Base-by-base conservation (phyloP, 2,329 filamentous ascomycete genomes). In the Arthrobotrys pseudoclavata region DNA sequence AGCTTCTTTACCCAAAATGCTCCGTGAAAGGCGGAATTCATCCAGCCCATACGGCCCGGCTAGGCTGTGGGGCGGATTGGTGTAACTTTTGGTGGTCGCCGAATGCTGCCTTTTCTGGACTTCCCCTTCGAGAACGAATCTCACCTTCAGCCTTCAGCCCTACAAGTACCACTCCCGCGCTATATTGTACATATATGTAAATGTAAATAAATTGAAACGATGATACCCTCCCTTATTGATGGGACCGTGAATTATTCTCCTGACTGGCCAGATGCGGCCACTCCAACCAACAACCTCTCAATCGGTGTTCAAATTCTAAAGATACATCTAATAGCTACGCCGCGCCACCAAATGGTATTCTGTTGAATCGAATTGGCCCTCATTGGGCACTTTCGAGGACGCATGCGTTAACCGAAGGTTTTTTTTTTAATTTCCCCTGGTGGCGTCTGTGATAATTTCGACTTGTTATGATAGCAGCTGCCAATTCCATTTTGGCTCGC, bases 371-470 rank as follows among this genome's bases (percentile, higher is more conserved):
- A 37, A 60, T 42, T 42, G 34, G 34, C 34, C 20, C 10, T 24
- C 18, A 60, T 26, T 66, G 22, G 45, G 45, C 47, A 24, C 42
- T 24, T 24, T 50, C 20, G 10, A 50, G 47, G 12, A 15, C 24
- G 20, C 47, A 24, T 50, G 47, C 47, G 47, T 24, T 50, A 50
- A 4, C 47, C 47, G 47, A 24, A 7, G 3, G 6, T 37, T 37
- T 37, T 40, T 50, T 50, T 24, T 50, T 42, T 69, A 76, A 76
- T 76, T 76, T 76, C 71, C 70, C 71, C 52, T 67, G 70, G 50
- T 76, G 71, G 71, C 63, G 71, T 69, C 48, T 29, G 37, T 31
- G 26, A 69, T 69, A 76, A 76, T 76, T 76, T 76, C 64, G 47
- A 60, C 13, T 1, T 40, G 31, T 15, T 15, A 12, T 60, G 1